These are phyloP conservation scores for Biancaea sappan DNA, from an alignment of 306 rosid genomes.

Conservation along the genomic window DNA sequence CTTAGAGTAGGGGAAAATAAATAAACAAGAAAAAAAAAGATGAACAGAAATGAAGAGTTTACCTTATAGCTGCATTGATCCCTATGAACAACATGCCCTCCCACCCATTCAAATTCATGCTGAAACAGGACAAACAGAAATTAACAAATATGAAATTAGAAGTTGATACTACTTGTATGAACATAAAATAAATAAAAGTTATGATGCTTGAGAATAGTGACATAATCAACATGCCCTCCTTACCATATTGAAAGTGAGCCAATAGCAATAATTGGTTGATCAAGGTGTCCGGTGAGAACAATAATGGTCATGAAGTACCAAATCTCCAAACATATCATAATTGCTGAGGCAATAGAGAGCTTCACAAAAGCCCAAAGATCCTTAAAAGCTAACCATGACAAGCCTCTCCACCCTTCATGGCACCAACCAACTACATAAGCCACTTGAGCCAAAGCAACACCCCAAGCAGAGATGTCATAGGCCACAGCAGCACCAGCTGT, in stretches of 20 bases:
- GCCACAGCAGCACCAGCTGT: constrained; percentile 86
- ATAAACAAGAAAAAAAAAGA: not conserved
- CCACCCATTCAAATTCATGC: constrained; percentile 97
- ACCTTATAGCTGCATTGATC: constrained; percentile 97
- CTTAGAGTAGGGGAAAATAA: too few relatives aligned
- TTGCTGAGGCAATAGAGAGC: constrained; percentile 86
- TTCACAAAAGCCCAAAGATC: constrained; percentile 83
- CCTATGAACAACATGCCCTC: constrained; percentile 98
- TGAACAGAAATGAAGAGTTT: not conserved
- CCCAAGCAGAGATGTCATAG: constrained; percentile 73
- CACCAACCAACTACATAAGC: constrained; percentile 81
- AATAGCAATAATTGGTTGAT: constrained; percentile 82
- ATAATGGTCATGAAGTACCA: constrained; percentile 98
- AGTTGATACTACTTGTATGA: not conserved
- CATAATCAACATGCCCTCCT: too few relatives aligned
- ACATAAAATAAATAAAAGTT: not conserved
- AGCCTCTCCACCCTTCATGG: constrained; percentile 79
- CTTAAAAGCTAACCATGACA: constrained; percentile 84
- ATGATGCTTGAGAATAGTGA: too few relatives aligned
- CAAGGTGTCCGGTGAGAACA: constrained; percentile 96
- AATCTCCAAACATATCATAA: constrained; percentile 93
- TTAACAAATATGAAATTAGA: not conserved
- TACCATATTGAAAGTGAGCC: constrained; percentile 98
- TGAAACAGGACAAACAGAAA: constrained; percentile 37
- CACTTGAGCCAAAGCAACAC: constrained; percentile 67